Evolutionary conservation across 768 basidiomycete genomes (phyloP).

Genomic region (Grammothele lineata): DNA sequence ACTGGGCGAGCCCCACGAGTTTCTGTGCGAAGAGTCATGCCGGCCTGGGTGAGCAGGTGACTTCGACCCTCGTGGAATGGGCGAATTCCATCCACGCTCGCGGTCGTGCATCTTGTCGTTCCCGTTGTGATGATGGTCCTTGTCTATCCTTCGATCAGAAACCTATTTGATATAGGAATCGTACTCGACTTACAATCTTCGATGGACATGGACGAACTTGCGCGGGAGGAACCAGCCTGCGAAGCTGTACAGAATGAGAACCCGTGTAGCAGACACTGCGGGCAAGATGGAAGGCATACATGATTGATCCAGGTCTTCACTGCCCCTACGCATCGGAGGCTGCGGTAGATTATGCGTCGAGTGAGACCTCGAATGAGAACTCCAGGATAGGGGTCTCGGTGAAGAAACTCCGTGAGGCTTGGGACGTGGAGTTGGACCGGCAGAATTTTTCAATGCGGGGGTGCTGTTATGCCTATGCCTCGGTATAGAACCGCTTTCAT

Average conservation of each 20-base stretch:
- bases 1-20: constrained; percentile 15
- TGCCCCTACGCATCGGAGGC: constrained; percentile 16
- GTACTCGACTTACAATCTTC: constrained; percentile 22
- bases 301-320: constrained; percentile 16
- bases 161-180: neutral
- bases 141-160: neutral
- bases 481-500: constrained; percentile 34
- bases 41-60: constrained; percentile 12
- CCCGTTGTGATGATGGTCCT: constrained; percentile 21
- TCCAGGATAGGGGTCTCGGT: constrained; percentile 19
- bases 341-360: constrained; percentile 15
- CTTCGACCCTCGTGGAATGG: constrained; percentile 2
- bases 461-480: constrained; percentile 7
- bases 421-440: constrained; percentile 6
- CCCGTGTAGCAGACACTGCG: too few species aligned
- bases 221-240: constrained; percentile 22
- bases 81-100: constrained; percentile 46
- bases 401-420: constrained; percentile 6
- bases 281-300: constrained; percentile 12
- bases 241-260: constrained; percentile 24
- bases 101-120: constrained; percentile 34
- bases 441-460: constrained; percentile 1
- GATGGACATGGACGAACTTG: constrained; percentile 24
- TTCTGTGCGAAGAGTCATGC: constrained; percentile 14
- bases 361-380: constrained; percentile 23